Conservation (phyloP, 202 grass and related monocot genomes). For the Schoenoplectus triqueter region DNA sequence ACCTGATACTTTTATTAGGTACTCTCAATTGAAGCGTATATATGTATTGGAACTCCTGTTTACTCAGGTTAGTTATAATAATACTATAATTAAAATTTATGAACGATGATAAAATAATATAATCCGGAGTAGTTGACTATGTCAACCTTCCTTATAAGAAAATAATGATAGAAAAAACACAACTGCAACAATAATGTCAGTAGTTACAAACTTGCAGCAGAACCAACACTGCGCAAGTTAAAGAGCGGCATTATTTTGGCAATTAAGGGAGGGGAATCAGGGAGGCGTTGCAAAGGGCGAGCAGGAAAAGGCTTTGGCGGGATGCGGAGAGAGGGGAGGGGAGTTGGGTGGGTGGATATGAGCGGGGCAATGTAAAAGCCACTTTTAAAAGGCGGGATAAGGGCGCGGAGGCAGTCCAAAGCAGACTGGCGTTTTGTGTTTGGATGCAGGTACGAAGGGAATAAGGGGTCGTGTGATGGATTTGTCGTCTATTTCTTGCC, state of each 20-base stretch:
- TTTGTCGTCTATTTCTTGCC: conserved; percentile 74
- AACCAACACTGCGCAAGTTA: conserved; percentile 45
- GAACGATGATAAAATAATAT: neutral
- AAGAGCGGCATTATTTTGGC: conserved; percentile 33
- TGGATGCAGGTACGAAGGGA: conserved; percentile 61
- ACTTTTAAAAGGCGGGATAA: conserved; percentile 33
- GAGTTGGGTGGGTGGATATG: conserved; percentile 60
- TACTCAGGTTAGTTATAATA: neutral
- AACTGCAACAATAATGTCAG: conserved; percentile 4
- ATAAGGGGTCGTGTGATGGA: conserved; percentile 73
- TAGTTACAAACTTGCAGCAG: conserved; percentile 15
- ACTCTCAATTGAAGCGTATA: neutral
- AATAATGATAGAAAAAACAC: neutral
- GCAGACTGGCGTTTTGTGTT: conserved; percentile 60
- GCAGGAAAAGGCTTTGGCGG: conserved; percentile 13
- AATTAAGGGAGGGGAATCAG: conserved; percentile 58
- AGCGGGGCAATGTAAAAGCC: neutral
- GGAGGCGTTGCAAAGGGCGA: conserved; percentile 33
- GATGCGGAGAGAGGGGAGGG: neutral
- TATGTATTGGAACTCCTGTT: neutral
- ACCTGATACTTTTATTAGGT: neutral
- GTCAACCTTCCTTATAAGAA: neutral
- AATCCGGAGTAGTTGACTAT: conserved; percentile 1
- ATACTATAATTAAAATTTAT: neutral
- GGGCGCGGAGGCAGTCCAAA: conserved; percentile 69